Conservation (phyloP, 2,329 filamentous ascomycete species). For the Epichloe elymi region DNA sequence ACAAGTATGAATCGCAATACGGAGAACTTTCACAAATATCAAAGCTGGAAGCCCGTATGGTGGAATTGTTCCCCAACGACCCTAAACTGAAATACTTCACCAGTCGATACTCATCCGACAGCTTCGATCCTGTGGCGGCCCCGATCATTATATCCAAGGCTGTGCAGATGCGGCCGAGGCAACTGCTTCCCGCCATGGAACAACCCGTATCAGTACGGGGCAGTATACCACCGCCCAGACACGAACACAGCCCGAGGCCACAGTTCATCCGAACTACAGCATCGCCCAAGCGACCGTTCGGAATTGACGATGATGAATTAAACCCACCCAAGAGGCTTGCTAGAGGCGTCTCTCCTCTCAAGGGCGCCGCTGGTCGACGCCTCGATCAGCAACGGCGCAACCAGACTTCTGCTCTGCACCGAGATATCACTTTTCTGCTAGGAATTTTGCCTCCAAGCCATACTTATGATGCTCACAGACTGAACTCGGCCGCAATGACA, state of each 20-base stretch:
- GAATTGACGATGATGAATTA: slow-evolving; percentile 56
- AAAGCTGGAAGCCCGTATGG: slow-evolving; percentile 86
- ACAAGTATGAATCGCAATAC: slow-evolving; percentile 88
- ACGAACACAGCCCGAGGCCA: slow-evolving; percentile 32
- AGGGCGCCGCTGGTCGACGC: slow-evolving; percentile 75
- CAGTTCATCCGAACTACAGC: slow-evolving; percentile 34
- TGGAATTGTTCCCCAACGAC: slow-evolving; percentile 83
- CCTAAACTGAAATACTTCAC: slow-evolving; percentile 63
- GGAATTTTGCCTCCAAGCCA: slow-evolving; percentile 63
- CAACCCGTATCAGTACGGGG: slow-evolving; percentile 30
- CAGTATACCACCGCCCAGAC: slow-evolving; percentile 26
- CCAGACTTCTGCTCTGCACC: slow-evolving; percentile 56
- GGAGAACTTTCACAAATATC: slow-evolving; percentile 84
- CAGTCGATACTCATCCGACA: slow-evolving; percentile 55
- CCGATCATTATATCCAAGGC: slow-evolving; percentile 72
- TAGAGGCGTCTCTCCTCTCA: slow-evolving; percentile 83
- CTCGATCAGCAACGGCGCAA: slow-evolving; percentile 64
- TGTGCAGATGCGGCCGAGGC: slow-evolving; percentile 59
- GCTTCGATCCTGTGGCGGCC: slow-evolving; percentile 72
- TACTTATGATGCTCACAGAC: slow-evolving; percentile 56
- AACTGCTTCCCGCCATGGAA: slow-evolving; percentile 41
- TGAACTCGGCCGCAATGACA: slow-evolving; percentile 60
- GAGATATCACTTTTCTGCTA: slow-evolving; percentile 51
- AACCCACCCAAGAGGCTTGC: slow-evolving; percentile 74
- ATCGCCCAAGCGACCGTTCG: slow-evolving; percentile 50